Base-by-base conservation (phyloP, 139 green algal species). In the Chlorella sorokiniana region DNA sequence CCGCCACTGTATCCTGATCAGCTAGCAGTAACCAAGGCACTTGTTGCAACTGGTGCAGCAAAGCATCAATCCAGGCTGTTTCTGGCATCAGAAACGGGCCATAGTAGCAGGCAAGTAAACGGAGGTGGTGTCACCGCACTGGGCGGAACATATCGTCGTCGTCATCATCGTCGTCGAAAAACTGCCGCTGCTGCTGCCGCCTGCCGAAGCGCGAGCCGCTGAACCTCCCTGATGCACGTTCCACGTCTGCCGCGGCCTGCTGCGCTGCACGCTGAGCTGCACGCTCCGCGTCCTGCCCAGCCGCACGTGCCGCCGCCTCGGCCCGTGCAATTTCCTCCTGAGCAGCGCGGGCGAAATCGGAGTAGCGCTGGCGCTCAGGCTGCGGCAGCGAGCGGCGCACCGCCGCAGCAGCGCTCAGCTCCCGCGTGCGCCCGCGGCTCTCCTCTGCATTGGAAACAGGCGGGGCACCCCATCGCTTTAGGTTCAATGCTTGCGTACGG, bases 61-160 rank as follows among this genome's bases (percentile, higher is more conserved):
- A n/a, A n/a, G n/a, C n/a, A n/a, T n/a, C n/a, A n/a, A n/a, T n/a
- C n/a, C n/a, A n/a, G n/a, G n/a, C n/a, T n/a, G n/a, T n/a, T n/a
- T n/a, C 56, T n/a, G 56, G n/a, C 16, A 33, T n/a, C 56, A 65
- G n/a, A 10, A 29, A 31, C 18, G 18, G 56, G 56, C 6, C 23
- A 65, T n/a, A 20, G 65, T n/a, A 27, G 37, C 22, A 72, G 7
- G 20, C 7, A 25, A 45, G 16, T 2, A 45, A 72, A 72, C 51
- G 29, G 14, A 42, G 54, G 31, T 33, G 1, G 1, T 2, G 16
- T 56, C 48, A 56, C 18, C 56, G 56, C 23, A 65, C 6, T 33
- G 16, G 6, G 22, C 56, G 18, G 37, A 56, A 54, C 54, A 79
- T 29, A 56, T 69, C 73, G 27, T 79, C 73, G 20, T 79, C 72